phyloP scores from a whole-genome alignment of 2,329 filamentous ascomycete species.

The Hypoxylon sp. region DNA sequence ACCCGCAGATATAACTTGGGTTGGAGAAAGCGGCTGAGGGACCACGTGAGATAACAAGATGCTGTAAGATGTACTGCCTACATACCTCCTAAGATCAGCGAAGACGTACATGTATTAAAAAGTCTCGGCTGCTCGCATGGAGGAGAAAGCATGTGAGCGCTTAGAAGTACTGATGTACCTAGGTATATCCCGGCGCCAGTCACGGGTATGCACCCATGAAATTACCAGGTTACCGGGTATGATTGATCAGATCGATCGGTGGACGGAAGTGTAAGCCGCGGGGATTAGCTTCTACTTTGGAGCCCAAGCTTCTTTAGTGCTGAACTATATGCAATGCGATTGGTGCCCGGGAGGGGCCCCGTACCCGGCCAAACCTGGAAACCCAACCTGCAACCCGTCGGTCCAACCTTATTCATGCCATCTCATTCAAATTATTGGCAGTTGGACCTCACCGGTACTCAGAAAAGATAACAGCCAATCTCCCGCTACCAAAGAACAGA shows the following conservation, averaged over 20 bases:
- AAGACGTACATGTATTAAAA: neutral
- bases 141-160: slow-evolving; percentile 20
- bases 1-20: neutral
- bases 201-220: slow-evolving; percentile 2
- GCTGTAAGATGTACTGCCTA: neutral
- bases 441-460: slow-evolving; percentile 14
- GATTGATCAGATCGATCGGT: slow-evolving; percentile 13
- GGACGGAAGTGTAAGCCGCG: slow-evolving; percentile 7
- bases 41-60: neutral
- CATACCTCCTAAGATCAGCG: neutral
- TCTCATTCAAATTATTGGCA: neutral
- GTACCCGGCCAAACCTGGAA: neutral
- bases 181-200: neutral
- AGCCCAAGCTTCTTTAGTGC: slow-evolving; percentile 15
- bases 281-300: slow-evolving; percentile 1
- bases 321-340: slow-evolving; percentile 7
- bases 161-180: too few species aligned
- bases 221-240: slow-evolving; percentile 1
- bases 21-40: neutral
- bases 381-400: neutral
- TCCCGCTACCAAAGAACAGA: neutral
- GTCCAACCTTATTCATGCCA: neutral
- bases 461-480: neutral
- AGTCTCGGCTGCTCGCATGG: slow-evolving; percentile 13
- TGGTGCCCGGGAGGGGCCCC: slow-evolving; percentile 5